Conservation (phyloP, 1,284 basidiomycete genomes). For the Rhodotorula sp. region DNA sequence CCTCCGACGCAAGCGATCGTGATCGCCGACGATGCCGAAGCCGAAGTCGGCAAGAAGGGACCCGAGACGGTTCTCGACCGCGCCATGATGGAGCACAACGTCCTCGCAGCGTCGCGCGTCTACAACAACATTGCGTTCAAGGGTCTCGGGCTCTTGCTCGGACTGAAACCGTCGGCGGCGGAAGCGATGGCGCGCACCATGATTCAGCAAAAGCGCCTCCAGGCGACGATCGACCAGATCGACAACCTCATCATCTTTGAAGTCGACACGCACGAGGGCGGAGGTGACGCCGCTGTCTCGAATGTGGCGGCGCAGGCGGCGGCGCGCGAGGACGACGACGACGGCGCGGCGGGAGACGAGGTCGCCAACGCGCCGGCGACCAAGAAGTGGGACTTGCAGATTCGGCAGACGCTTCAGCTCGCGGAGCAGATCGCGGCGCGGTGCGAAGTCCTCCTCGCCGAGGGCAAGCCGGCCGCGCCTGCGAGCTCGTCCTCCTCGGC, state of each 20-base stretch:
- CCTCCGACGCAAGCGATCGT: constrained; percentile 69
- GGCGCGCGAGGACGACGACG: constrained; percentile 54
- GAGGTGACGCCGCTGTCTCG: constrained; percentile 18
- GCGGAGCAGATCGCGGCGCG: constrained; percentile 37
- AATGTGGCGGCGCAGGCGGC: constrained; percentile 38
- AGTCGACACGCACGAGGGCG: constrained; percentile 24
- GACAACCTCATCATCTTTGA: constrained; percentile 43
- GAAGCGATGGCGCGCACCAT: constrained; percentile 46
- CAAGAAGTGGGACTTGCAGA: constrained; percentile 37
- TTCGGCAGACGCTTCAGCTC: constrained; percentile 36
- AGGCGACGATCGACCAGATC: constrained; percentile 45
- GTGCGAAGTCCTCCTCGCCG: constrained; percentile 30
- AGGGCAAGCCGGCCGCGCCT: neutral
- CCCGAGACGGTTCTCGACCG: constrained; percentile 95
- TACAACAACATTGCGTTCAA: constrained; percentile 78
- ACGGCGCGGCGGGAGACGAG: constrained; percentile 11
- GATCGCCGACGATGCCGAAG: constrained; percentile 56
- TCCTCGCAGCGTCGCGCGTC: constrained; percentile 82
- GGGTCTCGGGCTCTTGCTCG: constrained; percentile 79
- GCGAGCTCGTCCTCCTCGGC: neutral
- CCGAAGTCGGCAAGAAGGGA: constrained; percentile 66
- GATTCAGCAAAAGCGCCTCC: constrained; percentile 44
- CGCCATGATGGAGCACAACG: constrained; percentile 97
- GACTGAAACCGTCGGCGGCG: constrained; percentile 66
- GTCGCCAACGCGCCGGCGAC: constrained; percentile 30